Base-by-base conservation (phyloP, 331 rosid genomes). In the Malus hybrid region DNA sequence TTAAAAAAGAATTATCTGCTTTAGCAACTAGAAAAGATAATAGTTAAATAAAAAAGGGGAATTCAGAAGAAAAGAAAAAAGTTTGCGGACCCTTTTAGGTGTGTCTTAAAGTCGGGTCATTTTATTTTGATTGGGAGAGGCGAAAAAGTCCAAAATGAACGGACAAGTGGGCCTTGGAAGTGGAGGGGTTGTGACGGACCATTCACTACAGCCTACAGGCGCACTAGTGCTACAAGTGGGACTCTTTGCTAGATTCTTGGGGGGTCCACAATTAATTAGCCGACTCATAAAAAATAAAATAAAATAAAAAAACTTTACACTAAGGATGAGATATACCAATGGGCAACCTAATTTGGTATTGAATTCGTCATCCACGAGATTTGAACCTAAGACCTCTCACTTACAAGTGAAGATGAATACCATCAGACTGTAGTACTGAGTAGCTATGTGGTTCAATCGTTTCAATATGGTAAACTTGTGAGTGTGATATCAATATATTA, bases 141-240 rank as follows among this genome's bases (percentile, higher is more conserved):
- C 44, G 9, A 64, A 63, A 9, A 32, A 61, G 36, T 1, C 36
- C 66, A 27, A 61, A 27, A 6, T 11, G 18, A 7, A 13, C n/a
- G 9, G 8, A 16, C 12, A 66, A 69, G 81, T 83, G 74, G 77
- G 70, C 81, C 71, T 46, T 15, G 20, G 27, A 36, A 54, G 57
- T 8, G 34, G 2, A 24, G 29, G 62, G 79, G 50, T 44, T 44
- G 50, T 44, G 50, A 42, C 14, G 15, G 69, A 71, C 79, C 83
- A 48, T 22, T 64, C 78, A n/a, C 10, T 1, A 33, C 31, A 54
- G 31, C 48, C 9, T 2, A 33, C 12, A 54, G 48, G 65, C 9
- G 57, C 81, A 76, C 76, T 13, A 16, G 28, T 56, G 34, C 55
- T 18, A 4, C 79, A 50, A 83, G 81, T 80, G 77, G 81, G 69